Evolutionary conservation across 2,329 filamentous ascomycete genomes (phyloP), one percentile per base, ranked within the genome.

Genomic region (Ceratocystis alfenasii): DNA sequence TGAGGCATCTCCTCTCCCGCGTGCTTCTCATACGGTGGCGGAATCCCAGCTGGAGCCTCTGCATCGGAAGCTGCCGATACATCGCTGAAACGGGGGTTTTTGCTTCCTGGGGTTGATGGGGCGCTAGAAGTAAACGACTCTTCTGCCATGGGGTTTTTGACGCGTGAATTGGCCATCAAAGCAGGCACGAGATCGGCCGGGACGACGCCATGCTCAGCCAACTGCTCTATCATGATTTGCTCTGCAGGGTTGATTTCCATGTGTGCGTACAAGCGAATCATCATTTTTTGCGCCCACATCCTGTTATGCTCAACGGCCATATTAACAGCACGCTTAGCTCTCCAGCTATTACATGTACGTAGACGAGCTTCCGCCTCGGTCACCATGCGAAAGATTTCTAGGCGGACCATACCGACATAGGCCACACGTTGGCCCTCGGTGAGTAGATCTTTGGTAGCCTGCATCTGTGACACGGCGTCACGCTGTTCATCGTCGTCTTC

Each of bases 201-300:
- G 68, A 90, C 80, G 5, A 99, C 91, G 3, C 93, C 94, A 76
- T 99, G 94, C 67, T 94, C 89, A 12, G 89, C 87, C 67, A 99
- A 80, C 75, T 99, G 94, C 77, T 99, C 94, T 70, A 99, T 96
- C 94, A 99, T 99, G 74, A 99, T 80, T 78, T 99, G 94, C 76
- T 99, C 94, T 15, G 84, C 87, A 25, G 87, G 80, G 72, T 87
- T 91, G 72, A 99, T 95, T 68, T 99, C 94, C 94, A 99, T 99
- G 75, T 99, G 94, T 12, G 85, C 79, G 74, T 97, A 99, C 12
- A 99, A 75, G 28, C 93, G 85, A 68, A 96, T 85, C 92, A 99
- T 99, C 82, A 96, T 95, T 78, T 95, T 95, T 74, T 99, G 94
- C 66, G 89, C 86, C 93, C 93, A 99, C 88, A 96, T 96, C 75